Percentiles rank a stretch among this genome's conserved stretches.
Conservation (phyloP, 495 filamentous ascomycete species). For the Aspergillus cristatus region DNA sequence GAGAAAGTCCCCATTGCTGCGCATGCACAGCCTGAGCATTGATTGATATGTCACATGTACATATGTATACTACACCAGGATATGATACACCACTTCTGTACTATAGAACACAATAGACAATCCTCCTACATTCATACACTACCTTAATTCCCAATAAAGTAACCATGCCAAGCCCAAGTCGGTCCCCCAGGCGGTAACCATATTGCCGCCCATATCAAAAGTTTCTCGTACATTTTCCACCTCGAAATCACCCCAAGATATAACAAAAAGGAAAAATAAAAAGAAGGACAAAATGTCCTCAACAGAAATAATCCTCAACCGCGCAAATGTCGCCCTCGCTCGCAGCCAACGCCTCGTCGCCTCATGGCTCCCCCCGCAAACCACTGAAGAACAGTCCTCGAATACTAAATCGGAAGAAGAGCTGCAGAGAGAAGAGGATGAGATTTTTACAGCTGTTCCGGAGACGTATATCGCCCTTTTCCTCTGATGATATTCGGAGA, state of each 20-base stretch:
- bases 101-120: too few relatives aligned
- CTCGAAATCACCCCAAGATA: neutral
- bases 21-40: too few relatives aligned
- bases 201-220: slow-evolving; percentile 11
- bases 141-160: neutral
- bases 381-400: slow-evolving; percentile 28
- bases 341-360: slow-evolving; percentile 42
- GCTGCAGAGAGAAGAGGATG: slow-evolving; percentile 38
- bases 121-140: too few relatives aligned
- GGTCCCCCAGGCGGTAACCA: slow-evolving; percentile 1
- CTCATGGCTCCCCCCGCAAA: slow-evolving; percentile 42
- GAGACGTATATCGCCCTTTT: slow-evolving; percentile 32
- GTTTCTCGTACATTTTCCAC: neutral
- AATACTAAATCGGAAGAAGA: slow-evolving; percentile 34
- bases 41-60: too few relatives aligned
- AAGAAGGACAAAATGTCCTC: neutral
- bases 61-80: too few relatives aligned
- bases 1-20: too few relatives aligned
- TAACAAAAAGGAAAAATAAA: slow-evolving; percentile 3
- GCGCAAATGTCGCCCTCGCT: slow-evolving; percentile 39
- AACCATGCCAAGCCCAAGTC: neutral
- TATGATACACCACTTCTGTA: too few relatives aligned
- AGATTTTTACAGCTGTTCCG: slow-evolving; percentile 42
- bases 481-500: too few relatives aligned
- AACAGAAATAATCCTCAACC: slow-evolving; percentile 41